Conservation (phyloP, 2,329 filamentous ascomycete species). For the Knoxdaviesia capensis region DNA sequence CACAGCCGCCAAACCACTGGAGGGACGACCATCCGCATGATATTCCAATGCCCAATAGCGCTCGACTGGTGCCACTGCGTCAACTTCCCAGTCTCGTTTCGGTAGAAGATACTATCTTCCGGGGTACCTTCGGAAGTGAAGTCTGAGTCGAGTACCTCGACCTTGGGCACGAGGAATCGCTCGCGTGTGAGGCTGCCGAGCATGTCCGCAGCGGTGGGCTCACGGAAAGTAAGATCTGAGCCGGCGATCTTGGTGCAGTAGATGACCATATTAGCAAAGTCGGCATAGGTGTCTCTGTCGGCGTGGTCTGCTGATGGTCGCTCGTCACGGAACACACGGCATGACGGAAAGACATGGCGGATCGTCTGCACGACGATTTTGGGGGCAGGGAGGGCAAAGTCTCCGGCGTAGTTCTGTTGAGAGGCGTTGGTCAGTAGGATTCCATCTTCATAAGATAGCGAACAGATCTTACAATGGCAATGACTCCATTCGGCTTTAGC, state of each 20-base stretch:
- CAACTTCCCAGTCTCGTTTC: conserved; percentile 45
- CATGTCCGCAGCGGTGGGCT: conserved; percentile 42
- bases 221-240: conserved; percentile 34
- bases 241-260: conserved; percentile 53
- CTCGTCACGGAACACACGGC: conserved; percentile 75
- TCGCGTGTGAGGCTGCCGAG: conserved; percentile 50
- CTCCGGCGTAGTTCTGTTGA: conserved; percentile 76
- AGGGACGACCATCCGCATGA: conserved; percentile 77
- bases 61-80: conserved; percentile 53
- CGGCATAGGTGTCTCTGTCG: conserved; percentile 27
- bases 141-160: conserved; percentile 41
- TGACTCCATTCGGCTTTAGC: conserved; percentile 57
- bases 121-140: conserved; percentile 18
- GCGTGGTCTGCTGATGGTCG: conserved; percentile 26
- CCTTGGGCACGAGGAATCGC: conserved; percentile 49
- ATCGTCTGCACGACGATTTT: conserved; percentile 70
- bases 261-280: conserved; percentile 92
- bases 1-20: conserved; percentile 69
- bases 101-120: conserved; percentile 32
- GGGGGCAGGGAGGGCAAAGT: conserved; percentile 58
- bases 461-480: conserved; percentile 56
- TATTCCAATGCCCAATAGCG: conserved; percentile 69
- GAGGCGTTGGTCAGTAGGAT: conserved; percentile 5
- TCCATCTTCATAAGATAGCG: not conserved
- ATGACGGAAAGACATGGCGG: conserved; percentile 62